Evolutionary conservation across 176 grass and related monocot genomes (phyloP).

Genomic region (Rhipidocladum racemiflorum): DNA sequence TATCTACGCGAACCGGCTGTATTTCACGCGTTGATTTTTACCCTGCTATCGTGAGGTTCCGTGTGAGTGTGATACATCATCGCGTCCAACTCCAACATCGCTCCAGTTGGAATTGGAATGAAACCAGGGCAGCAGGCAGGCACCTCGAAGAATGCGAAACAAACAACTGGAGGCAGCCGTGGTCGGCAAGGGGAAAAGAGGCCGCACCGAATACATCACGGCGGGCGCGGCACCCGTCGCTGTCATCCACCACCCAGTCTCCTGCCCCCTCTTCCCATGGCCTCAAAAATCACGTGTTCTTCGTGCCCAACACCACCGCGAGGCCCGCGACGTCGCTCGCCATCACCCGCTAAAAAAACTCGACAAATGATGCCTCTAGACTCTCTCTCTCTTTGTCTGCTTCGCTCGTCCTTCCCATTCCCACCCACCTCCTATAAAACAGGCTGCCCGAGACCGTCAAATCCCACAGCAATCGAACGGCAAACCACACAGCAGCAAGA

Average conservation of each 20-base stretch:
- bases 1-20: no score
- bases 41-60: no score
- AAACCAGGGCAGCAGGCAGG: not conserved
- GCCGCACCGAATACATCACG: not conserved
- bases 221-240: not conserved
- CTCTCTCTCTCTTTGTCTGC: no score
- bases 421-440: constrained; percentile 4
- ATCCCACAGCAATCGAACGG: not conserved
- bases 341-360: not conserved
- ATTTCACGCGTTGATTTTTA: no score
- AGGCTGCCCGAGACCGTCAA: not conserved
- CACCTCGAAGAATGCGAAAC: not conserved
- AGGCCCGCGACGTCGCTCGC: constrained; percentile 1
- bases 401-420: not conserved
- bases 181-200: constrained; percentile 12
- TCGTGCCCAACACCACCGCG: constrained; percentile 36
- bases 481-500: not conserved
- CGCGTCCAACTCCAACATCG: not conserved
- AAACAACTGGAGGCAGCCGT: not conserved
- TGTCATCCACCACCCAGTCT: not conserved
- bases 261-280: not conserved
- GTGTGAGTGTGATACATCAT: no score
- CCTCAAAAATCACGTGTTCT: constrained; percentile 50
- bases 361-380: no score
- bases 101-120: not conserved